Evolutionary conservation across 208 protist species (phyloP), one percentile per base, ranked within the genome.

Genomic region (Crithidia expoeki): DNA sequence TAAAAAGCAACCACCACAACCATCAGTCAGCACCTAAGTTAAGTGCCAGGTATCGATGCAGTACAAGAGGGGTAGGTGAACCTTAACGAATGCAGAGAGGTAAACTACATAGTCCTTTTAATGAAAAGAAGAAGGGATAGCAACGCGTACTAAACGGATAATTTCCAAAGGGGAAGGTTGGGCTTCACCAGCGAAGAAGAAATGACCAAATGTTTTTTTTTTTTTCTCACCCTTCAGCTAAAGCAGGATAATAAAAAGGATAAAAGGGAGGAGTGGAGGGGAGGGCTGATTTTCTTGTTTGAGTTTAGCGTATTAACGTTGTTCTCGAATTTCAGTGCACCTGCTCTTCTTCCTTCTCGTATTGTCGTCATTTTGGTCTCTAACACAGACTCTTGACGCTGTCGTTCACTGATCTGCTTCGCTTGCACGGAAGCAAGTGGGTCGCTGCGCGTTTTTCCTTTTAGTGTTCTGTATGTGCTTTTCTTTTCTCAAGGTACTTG

Each of bases 71-170:
- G n/a, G 42, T 47, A n/a, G 30, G 28, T 9, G 51, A 36, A 2
- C 32, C 10, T 59, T 59, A 59, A 59, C 44, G 53, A 59, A 59
- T 52, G 52, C 42, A 42, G 58, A 28, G 38, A 61, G 46, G 50
- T 47, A 57, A 68, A 59, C 46, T 23, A 32, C 74, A 52, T 51
- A 12, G 17, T 74, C 51, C 11, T 36, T 72, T 69, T 76, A 64
- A 47, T 64, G 42, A 50, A 21, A 16, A 21, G 5, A 51, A n/a
- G 6, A 46, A 30, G 30, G 2, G 4, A 21, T 9, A 28, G 16
- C 28, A 57, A 32, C n/a, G n/a, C n/a, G n/a, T n/a, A n/a, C n/a
- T n/a, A 57, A 38, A 32, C 9, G n/a, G 14, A 47, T 47, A 9
- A n/a, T n/a, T 47, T 47, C 16, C 3, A 17, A 9, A 47, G 16